Evolutionary conservation across 441 rosid species (phyloP).

Genomic region (Euphorbia celastroides): DNA sequence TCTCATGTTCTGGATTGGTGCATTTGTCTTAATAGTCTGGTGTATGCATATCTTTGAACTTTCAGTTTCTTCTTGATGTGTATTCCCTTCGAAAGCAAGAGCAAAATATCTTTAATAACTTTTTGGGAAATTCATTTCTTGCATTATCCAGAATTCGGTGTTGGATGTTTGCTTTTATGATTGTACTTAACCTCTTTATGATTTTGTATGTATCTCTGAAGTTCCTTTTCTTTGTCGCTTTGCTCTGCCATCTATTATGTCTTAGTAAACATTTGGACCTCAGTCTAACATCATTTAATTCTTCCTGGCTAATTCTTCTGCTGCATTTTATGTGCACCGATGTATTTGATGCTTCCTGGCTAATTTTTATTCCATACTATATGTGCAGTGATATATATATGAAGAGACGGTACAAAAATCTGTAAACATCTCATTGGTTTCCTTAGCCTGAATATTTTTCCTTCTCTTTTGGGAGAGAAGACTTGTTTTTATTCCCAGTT

Average conservation of each 20-base stretch:
- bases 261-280: conserved; percentile 6
- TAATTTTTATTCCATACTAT: not conserved
- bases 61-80: conserved; percentile 14
- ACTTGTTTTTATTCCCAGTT: conserved; percentile 4
- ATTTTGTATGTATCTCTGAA: too few species aligned
- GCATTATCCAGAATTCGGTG: too few species aligned
- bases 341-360: conserved; percentile 7
- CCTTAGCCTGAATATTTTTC: conserved; percentile 4
- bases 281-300: conserved; percentile 6
- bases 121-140: too few species aligned
- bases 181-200: too few species aligned
- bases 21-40: too few species aligned
- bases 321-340: conserved; percentile 2
- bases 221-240: too few species aligned
- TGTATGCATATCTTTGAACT: too few species aligned
- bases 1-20: too few species aligned
- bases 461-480: not conserved
- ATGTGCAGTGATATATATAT: conserved; percentile 7
- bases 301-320: not conserved
- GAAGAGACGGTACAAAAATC: not conserved
- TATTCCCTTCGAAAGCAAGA: conserved; percentile 13
- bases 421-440: not conserved
- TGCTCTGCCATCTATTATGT: too few species aligned
- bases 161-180: too few species aligned
- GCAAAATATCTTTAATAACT: too few species aligned